Conservation (phyloP, 352 stramenopile genomes). For the Thraustochytrium striatum region DNA sequence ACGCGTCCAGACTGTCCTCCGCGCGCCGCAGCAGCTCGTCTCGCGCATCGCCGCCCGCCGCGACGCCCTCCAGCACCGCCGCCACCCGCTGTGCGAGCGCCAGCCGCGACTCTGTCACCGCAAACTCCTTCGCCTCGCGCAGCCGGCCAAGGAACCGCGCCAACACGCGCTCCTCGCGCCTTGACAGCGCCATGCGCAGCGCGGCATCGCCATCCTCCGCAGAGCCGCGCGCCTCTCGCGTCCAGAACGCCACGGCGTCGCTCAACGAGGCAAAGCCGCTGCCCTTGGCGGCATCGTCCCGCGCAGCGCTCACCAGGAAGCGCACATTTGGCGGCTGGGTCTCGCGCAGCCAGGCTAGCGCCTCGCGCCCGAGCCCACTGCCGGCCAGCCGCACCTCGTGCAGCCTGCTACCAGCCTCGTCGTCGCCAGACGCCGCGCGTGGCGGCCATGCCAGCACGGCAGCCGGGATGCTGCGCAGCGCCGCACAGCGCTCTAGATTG, state of each 20-base stretch:
- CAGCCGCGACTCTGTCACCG: background rate
- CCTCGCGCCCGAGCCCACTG: no score
- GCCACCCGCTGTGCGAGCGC: slow-evolving; percentile 7
- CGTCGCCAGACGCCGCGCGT: no score
- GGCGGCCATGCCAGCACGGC: no score
- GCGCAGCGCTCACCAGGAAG: no score
- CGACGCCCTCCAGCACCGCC: background rate
- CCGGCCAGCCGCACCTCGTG: no score
- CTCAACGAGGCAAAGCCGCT: slow-evolving; percentile 5
- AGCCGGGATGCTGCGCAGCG: no score
- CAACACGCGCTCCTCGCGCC: slow-evolving; percentile 3
- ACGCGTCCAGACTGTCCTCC: slow-evolving; percentile 27
- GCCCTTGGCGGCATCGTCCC: no score
- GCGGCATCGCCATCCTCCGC: background rate
- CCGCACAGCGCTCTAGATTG: no score
- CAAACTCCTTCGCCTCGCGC: background rate
- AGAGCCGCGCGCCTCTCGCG: background rate
- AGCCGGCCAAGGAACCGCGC: slow-evolving; percentile 13
- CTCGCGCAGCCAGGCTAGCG: no score
- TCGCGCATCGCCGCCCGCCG: background rate
- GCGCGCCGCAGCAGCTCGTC: slow-evolving; percentile 13
- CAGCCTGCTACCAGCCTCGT: no score
- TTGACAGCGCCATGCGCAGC: background rate
- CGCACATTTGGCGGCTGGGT: no score
- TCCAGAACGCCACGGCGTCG: slow-evolving; percentile 5